These are phyloP conservation scores for Ogataea trehalophila DNA, from an alignment of 805 yeast genomes.

Conservation along the genomic window DNA sequence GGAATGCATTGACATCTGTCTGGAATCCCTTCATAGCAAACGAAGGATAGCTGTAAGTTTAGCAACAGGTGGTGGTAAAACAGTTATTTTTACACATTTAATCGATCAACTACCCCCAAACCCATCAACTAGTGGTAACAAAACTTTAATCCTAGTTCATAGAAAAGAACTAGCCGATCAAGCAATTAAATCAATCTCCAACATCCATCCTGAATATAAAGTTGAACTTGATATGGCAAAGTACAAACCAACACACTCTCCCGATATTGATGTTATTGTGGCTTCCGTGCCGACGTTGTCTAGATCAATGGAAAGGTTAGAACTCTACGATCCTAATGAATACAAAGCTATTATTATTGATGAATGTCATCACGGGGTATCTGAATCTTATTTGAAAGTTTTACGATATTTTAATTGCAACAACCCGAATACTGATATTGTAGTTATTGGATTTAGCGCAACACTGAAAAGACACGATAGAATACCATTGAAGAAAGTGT, in stretches of 20 bases:
- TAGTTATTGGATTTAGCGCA: conserved; percentile 83
- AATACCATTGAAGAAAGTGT: conserved; percentile 47
- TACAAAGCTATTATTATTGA: conserved; percentile 76
- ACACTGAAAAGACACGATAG: conserved; percentile 79
- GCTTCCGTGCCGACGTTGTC: conserved; percentile 74
- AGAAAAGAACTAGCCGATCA: conserved; percentile 75
- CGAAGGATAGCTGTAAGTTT: conserved; percentile 72
- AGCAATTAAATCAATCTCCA: conserved; percentile 47
- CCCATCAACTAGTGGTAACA: conserved; percentile 27
- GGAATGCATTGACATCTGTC: conserved; percentile 58
- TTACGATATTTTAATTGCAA: conserved; percentile 54
- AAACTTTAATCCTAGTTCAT: conserved; percentile 68
- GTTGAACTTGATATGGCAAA: conserved; percentile 72
- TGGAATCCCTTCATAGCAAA: conserved; percentile 37
- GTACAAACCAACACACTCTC: conserved; percentile 31
- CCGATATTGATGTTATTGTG: conserved; percentile 57
- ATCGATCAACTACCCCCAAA: conserved; percentile 35
- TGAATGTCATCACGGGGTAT: conserved; percentile 91
- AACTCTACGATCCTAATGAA: conserved; percentile 49
- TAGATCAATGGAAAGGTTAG: conserved; percentile 37
- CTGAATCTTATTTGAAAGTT: conserved; percentile 57
- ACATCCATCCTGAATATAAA: conserved; percentile 42
- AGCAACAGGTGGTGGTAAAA: conserved; percentile 95
- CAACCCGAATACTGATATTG: conserved; percentile 36
- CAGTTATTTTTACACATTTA: conserved; percentile 66